Percentiles rank a stretch among this genome's conserved stretches.
Conservation (phyloP, 31 red algal genomes). For the Pterothamnion heteromorphum region DNA sequence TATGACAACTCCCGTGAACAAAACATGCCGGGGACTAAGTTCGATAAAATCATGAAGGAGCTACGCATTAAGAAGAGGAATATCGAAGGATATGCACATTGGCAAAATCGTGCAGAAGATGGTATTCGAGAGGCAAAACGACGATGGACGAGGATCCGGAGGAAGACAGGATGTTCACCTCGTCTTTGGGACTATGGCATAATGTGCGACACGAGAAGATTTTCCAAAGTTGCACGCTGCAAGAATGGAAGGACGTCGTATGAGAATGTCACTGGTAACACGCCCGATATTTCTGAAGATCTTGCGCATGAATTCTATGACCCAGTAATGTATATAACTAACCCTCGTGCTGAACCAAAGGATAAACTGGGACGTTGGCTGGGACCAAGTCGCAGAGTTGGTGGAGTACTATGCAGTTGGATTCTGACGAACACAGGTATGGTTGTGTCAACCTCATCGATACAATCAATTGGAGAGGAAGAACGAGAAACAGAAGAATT, state of each 20-base stretch:
- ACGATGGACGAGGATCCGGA: not conserved
- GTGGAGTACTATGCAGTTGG: not conserved
- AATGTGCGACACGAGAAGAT: not conserved
- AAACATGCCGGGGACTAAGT: not conserved
- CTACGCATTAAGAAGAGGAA: not conserved
- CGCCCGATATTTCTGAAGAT: not conserved
- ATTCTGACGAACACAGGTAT: not conserved
- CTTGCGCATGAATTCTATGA: not conserved
- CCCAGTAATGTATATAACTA: not conserved
- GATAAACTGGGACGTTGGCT: not conserved
- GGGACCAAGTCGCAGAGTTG: not conserved
- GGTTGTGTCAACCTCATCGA: not conserved
- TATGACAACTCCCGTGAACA: not conserved
- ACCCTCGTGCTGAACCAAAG: not conserved
- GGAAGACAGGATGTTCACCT: not conserved
- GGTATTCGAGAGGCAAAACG: not conserved
- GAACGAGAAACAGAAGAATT: not conserved
- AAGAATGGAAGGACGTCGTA: not conserved
- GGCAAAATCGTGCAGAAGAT: not conserved
- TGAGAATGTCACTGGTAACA: not conserved
- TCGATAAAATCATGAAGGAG: not conserved
- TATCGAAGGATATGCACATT: not conserved
- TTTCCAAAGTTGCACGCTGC: not conserved
- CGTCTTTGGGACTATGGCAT: not conserved
- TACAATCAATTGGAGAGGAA: not conserved